These are phyloP conservation scores for Globisporangium heterothallicum DNA, from an alignment of 352 stramenopile genomes.

Conservation along the genomic window DNA sequence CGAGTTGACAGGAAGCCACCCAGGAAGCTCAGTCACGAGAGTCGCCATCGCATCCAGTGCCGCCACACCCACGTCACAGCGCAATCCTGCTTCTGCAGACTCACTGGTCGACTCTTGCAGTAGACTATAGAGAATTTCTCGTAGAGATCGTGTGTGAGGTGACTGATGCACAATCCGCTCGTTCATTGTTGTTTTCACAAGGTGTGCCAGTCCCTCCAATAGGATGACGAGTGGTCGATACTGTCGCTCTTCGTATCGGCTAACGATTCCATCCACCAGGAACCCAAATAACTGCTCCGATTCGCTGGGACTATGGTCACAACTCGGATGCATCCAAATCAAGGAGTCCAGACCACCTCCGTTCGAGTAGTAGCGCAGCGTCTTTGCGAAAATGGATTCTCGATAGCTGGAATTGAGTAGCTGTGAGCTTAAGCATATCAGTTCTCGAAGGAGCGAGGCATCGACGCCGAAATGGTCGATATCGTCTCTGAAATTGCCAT, in stretches of 20 bases:
- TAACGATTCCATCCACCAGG: conserved; percentile 20
- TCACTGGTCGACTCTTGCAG: background rate
- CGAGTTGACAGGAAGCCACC: background rate
- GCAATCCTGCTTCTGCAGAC: background rate
- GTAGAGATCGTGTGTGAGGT: conserved; percentile 9
- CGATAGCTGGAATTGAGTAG: conserved; percentile 15
- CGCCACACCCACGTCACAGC: background rate
- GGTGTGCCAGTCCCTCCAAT: conserved; percentile 19
- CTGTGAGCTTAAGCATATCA: conserved; percentile 19
- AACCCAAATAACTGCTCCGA: conserved; percentile 18
- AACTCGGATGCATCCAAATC: conserved; percentile 18
- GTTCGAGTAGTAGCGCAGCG: conserved; percentile 17
- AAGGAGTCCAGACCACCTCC: conserved; percentile 20
- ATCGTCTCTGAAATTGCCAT: conserved; percentile 2
- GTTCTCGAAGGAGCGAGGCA: conserved; percentile 11
- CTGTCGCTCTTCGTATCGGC: conserved; percentile 14
- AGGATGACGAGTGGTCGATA: conserved; percentile 16
- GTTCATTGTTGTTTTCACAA: conserved; percentile 17
- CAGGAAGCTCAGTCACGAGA: background rate
- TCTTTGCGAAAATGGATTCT: conserved; percentile 17
- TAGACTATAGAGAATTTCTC: background rate
- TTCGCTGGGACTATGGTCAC: conserved; percentile 5
- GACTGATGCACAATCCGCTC: conserved; percentile 16
- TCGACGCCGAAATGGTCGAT: background rate
- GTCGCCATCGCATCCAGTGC: background rate